Evolutionary conservation across 2,329 filamentous ascomycete genomes (phyloP).

Genomic region (Myriosclerotinia scirpicola): DNA sequence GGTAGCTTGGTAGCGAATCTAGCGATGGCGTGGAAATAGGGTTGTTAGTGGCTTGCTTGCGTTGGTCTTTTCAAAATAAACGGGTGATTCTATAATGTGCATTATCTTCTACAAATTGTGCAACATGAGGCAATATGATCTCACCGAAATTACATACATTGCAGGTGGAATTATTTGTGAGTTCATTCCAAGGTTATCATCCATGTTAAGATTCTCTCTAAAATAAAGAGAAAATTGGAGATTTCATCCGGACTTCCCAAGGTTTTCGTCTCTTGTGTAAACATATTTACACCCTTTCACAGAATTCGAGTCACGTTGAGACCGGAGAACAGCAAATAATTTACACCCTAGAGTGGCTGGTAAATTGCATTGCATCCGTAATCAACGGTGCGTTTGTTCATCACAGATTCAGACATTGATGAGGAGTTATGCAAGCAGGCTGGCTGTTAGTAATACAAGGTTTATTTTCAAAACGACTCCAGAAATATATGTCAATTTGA

Average conservation of each 20-base stretch:
- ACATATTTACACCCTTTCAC: background rate
- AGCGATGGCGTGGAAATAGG: conserved; percentile 6
- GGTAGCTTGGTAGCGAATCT: conserved; percentile 11
- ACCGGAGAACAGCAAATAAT: background rate
- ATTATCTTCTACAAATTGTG: background rate
- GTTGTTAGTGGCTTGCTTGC: background rate
- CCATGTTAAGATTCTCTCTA: background rate
- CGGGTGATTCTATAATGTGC: background rate
- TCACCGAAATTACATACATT: background rate
- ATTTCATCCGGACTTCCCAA: background rate
- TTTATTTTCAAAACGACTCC: background rate
- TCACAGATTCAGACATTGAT: background rate
- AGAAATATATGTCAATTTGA: background rate
- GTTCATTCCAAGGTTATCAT: too few relatives aligned
- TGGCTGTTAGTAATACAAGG: conserved; percentile 2
- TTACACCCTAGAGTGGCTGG: background rate
- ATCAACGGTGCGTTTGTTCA: background rate
- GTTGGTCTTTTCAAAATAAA: background rate
- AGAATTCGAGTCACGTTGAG: background rate
- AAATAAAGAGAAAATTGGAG: background rate
- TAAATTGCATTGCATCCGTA: conserved; percentile 7
- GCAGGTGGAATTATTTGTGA: background rate
- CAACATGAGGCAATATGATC: background rate
- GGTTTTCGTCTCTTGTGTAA: background rate
- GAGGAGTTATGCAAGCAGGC: background rate